Evolutionary conservation across 1,139 yeast species (phyloP).

Genomic region (Wickerhamomyces sp.): DNA sequence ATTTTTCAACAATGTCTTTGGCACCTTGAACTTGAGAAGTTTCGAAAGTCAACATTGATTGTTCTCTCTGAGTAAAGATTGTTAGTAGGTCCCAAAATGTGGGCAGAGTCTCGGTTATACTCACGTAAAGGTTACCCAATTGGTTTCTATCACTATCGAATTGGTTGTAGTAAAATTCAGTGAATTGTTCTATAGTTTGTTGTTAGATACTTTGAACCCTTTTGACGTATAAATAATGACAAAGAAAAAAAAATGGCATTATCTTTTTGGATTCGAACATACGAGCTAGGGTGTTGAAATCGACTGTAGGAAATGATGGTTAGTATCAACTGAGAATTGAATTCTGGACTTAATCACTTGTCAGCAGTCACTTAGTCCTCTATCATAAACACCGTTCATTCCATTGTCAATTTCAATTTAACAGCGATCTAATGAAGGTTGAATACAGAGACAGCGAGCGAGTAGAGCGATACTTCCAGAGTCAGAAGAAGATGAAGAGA

Average conservation of each 20-base stretch:
- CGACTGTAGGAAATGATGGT: constrained; percentile 36
- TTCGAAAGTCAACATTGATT: constrained; percentile 97
- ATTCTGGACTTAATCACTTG: no score
- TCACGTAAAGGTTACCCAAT: constrained; percentile 82
- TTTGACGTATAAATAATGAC: no score
- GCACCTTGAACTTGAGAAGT: constrained; percentile 94
- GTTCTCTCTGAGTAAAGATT: constrained; percentile 57
- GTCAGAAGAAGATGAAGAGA: no score
- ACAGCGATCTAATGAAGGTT: no score
- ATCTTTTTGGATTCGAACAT: constrained; percentile 1
- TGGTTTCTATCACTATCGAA: constrained; percentile 91
- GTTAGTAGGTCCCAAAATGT: background rate
- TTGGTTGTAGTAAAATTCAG: constrained; percentile 91
- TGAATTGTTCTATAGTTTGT: constrained; percentile 55
- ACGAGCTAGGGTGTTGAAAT: constrained; percentile 56
- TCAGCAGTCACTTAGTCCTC: no score
- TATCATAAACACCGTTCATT: no score
- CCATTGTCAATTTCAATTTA: no score
- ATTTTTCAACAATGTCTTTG: constrained; percentile 84
- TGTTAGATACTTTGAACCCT: background rate
- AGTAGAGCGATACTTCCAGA: no score
- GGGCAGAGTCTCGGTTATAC: constrained; percentile 19
- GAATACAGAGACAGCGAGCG: no score
- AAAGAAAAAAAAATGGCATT: no score
- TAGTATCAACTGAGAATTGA: background rate